A percentile compares a stretch with the other conserved stretches of the same genome.
Conservation (phyloP, 768 basidiomycete species). For the Russula dissimulans region DNA sequence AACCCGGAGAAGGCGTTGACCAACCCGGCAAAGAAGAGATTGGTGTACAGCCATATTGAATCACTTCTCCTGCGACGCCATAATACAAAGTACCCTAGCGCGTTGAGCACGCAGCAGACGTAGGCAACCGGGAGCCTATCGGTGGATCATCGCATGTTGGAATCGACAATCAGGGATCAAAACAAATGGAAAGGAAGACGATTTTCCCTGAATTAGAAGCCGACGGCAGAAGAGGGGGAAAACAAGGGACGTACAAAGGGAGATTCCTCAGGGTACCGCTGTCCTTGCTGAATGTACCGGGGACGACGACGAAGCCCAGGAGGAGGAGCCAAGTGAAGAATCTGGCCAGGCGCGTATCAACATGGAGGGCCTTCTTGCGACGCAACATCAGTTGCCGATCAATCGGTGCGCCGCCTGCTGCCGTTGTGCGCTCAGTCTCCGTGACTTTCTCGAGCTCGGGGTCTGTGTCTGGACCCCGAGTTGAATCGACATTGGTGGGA, state of each 20-base stretch:
- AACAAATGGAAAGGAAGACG: not conserved
- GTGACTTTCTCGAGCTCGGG: not conserved
- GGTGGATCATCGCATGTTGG: not conserved
- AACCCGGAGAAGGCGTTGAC: not conserved
- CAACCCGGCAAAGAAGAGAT: not conserved
- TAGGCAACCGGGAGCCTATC: not conserved
- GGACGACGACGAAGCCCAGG: no score
- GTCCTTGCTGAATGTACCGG: no score
- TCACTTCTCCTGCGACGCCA: not conserved
- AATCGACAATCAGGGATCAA: not conserved
- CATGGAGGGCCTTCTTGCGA: not conserved
- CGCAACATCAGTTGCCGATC: not conserved
- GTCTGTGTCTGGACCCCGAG: not conserved
- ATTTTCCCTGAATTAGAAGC: no score
- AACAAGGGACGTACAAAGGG: no score
- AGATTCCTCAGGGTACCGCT: no score
- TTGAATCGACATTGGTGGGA: not conserved
- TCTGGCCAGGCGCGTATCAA: not conserved
- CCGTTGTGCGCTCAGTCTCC: not conserved
- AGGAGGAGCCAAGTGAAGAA: no score
- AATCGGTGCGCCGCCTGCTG: not conserved
- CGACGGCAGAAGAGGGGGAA: not conserved
- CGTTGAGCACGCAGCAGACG: not conserved
- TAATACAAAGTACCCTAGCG: not conserved
- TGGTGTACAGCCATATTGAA: not conserved